Conservation (phyloP, 2,329 filamentous ascomycete genomes). For the Pseudocercospora musae region DNA sequence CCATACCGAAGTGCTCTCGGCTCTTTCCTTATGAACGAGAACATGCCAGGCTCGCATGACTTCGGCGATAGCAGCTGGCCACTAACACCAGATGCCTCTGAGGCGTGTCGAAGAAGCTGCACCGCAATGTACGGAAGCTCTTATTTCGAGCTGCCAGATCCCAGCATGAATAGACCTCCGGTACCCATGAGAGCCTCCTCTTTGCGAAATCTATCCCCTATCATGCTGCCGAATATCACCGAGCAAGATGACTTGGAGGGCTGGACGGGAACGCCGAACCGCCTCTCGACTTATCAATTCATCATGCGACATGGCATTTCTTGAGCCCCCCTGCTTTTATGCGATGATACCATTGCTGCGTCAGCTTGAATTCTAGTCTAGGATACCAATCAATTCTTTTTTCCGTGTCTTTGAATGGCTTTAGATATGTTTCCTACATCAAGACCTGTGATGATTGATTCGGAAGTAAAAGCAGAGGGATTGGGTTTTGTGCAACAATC, state of each 20-base stretch:
- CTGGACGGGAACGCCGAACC: not conserved
- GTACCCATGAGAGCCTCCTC: not conserved
- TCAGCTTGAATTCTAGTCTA: not conserved
- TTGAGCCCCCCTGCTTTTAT: not conserved
- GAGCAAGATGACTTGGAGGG: not conserved
- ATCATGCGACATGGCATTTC: not conserved
- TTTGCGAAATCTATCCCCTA: not conserved
- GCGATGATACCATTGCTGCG: not conserved
- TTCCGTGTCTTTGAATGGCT: too few species aligned
- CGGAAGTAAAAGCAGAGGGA: too few species aligned
- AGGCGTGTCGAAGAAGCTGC: not conserved
- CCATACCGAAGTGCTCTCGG: constrained; percentile 15
- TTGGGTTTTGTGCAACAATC: too few species aligned
- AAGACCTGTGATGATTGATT: too few species aligned
- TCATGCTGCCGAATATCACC: not conserved
- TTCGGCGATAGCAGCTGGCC: constrained; percentile 1
- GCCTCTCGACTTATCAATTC: not conserved
- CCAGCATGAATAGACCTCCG: not conserved
- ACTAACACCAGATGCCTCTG: not conserved
- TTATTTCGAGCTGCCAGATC: not conserved
- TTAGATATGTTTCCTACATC: too few species aligned
- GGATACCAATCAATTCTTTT: too few species aligned
- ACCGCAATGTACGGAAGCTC: not conserved
- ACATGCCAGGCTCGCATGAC: not conserved
- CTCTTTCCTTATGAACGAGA: constrained; percentile 1